Percentiles rank a stretch among this genome's conserved stretches.
These are phyloP conservation scores for Fusarium continuum DNA, from an alignment of 2,329 filamentous ascomycete species.

Conservation along the genomic window DNA sequence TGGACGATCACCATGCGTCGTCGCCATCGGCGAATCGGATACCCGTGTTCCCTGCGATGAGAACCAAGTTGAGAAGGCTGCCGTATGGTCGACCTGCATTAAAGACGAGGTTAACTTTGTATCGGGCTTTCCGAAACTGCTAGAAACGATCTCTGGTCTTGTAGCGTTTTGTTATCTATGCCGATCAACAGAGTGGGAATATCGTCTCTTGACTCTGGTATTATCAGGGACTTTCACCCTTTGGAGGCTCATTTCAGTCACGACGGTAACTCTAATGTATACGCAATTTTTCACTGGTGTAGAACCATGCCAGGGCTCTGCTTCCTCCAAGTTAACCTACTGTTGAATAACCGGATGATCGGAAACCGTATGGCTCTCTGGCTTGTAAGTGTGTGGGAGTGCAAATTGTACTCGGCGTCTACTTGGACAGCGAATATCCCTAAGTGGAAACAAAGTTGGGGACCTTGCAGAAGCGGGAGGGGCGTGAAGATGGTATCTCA, in stretches of 20 bases:
- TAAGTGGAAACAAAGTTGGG: constrained; percentile 9
- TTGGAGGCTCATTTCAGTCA: too few species aligned
- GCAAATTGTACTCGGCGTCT: neutral
- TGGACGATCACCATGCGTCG: neutral
- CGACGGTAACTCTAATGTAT: too few species aligned
- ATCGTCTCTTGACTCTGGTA: neutral
- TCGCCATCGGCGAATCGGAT: neutral
- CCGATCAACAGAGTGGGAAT: neutral
- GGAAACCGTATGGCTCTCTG: neutral
- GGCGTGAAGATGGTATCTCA: constrained; percentile 2
- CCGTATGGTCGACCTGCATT: neutral
- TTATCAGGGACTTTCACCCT: too few species aligned
- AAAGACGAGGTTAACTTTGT: neutral
- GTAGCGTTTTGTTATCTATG: neutral
- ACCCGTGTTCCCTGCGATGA: neutral
- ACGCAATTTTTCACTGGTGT: too few species aligned
- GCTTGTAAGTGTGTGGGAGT: neutral
- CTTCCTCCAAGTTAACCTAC: too few species aligned
- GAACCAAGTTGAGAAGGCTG: neutral
- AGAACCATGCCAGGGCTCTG: too few species aligned
- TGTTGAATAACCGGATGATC: neutral
- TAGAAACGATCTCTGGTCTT: neutral
- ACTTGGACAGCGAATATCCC: neutral
- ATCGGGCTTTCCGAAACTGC: constrained; percentile 7
- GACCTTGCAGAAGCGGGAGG: constrained; percentile 8